These are phyloP conservation scores for Curvularia verruculosa DNA, from an alignment of 2,329 filamentous ascomycete genomes.

Conservation along the genomic window DNA sequence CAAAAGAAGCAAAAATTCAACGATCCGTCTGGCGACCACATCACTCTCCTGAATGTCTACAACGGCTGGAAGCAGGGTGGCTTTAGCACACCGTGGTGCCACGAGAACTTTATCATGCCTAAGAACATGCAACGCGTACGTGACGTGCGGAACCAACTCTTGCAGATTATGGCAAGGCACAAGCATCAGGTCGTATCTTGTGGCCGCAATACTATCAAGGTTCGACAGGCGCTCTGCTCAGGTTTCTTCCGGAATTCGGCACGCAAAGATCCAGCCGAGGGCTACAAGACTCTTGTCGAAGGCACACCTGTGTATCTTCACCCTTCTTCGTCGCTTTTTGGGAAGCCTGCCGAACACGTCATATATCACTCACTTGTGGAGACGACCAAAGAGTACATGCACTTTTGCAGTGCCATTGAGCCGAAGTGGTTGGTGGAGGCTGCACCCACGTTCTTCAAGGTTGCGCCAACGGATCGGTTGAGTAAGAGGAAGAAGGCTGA, in stretches of 20 bases:
- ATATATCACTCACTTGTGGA: conserved; percentile 91
- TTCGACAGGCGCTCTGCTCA: conserved; percentile 85
- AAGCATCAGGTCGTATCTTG: conserved; percentile 82
- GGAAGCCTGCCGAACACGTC: conserved; percentile 95
- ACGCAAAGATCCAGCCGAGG: conserved; percentile 93
- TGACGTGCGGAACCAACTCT: conserved; percentile 89
- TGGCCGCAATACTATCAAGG: conserved; percentile 83
- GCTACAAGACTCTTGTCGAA: conserved; percentile 97
- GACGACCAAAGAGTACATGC: conserved; percentile 98
- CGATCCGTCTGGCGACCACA: conserved; percentile 90
- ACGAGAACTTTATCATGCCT: conserved; percentile 96
- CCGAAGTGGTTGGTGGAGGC: conserved; percentile 93
- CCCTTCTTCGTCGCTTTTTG: conserved; percentile 88
- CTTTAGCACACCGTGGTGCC: conserved; percentile 89
- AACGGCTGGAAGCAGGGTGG: conserved; percentile 92
- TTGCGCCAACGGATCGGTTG: conserved; percentile 82
- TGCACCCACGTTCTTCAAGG: conserved; percentile 99
- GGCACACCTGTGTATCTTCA: conserved; percentile 95
- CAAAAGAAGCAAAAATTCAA: conserved; percentile 98
- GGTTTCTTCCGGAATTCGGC: conserved; percentile 97
- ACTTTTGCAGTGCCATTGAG: conserved; percentile 89
- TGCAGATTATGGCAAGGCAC: conserved; percentile 93
- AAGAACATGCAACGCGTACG: conserved; percentile 86
- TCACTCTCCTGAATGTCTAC: conserved; percentile 95
- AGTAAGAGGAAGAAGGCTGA: conserved; percentile 94